phyloP scores from a whole-genome alignment of 208 protist genomes.

The Tritrichomonas foetus region DNA sequence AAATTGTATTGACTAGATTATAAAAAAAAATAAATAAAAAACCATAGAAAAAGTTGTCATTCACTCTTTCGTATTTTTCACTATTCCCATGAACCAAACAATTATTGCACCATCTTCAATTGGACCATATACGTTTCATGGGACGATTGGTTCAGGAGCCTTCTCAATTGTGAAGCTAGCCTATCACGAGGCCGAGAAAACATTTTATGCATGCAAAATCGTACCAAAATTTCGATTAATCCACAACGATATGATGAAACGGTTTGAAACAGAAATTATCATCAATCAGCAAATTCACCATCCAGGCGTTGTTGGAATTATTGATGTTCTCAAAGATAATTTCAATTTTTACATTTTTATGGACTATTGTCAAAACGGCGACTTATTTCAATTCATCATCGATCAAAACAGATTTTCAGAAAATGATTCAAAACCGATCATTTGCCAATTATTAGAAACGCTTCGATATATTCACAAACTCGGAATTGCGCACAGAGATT shows the following conservation, averaged over 20 bases:
- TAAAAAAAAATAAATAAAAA: no score
- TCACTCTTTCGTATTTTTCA: not conserved
- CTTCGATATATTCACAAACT: not conserved
- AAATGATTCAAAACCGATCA: not conserved
- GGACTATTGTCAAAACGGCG: not conserved
- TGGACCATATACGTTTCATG: not conserved
- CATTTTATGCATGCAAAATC: not conserved
- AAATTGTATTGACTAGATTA: no score
- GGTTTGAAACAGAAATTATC: not conserved
- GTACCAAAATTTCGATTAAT: not conserved
- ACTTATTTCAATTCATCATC: not conserved
- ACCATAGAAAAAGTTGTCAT: no score
- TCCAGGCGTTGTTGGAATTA: constrained; percentile 27
- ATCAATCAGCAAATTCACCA: no score
- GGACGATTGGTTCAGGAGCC: constrained; percentile 4
- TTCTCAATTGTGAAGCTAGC: not conserved
- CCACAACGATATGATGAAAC: not conserved
- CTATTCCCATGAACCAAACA: not conserved
- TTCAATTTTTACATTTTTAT: constrained; percentile 26
- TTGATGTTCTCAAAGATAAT: not conserved
- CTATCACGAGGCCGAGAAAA: not conserved
- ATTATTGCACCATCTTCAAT: not conserved
- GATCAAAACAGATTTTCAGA: not conserved
- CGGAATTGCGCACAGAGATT: not conserved
- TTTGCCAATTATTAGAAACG: not conserved